A percentile compares a stretch with the other conserved stretches of the same genome.
These are phyloP conservation scores for Saitoella complicata DNA, from an alignment of 805 yeast species.

Conservation along the genomic window DNA sequence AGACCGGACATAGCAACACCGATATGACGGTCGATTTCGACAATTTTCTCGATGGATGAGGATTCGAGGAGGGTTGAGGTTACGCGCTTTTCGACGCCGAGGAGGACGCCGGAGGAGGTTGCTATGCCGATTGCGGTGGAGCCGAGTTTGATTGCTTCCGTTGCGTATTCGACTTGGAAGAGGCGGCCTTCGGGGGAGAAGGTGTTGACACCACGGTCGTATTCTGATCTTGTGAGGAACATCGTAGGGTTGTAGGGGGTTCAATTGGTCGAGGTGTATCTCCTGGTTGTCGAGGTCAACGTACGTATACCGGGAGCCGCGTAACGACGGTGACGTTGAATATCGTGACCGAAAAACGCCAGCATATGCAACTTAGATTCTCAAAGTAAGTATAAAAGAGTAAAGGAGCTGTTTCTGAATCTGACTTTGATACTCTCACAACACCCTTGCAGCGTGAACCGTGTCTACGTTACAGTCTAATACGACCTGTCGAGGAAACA, in stretches of 20 bases:
- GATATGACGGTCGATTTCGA: constrained; percentile 82
- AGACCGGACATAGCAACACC: constrained; percentile 99
- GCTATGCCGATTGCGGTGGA: constrained; percentile 96
- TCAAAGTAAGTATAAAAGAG: too few species aligned
- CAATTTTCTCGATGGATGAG: constrained; percentile 86
- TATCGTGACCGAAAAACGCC: too few species aligned
- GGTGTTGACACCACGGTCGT: constrained; percentile 96
- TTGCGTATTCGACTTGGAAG: constrained; percentile 93
- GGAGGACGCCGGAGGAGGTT: constrained; percentile 86
- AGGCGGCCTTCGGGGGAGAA: constrained; percentile 98
- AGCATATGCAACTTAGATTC: too few species aligned
- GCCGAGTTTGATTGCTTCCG: constrained; percentile 92
- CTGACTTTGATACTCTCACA: too few species aligned
- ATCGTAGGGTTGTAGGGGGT: constrained; percentile 23
- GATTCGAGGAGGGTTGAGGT: constrained; percentile 83
- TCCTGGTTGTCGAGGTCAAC: too few species aligned
- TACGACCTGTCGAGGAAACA: too few species aligned
- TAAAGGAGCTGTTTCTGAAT: too few species aligned
- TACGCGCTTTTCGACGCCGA: constrained; percentile 94
- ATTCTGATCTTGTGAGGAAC: constrained; percentile 99
- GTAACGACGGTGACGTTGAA: too few species aligned
- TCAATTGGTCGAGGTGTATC: too few species aligned
- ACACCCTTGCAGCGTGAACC: too few species aligned
- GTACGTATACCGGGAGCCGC: too few species aligned
- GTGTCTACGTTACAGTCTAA: too few species aligned